Base-by-base conservation (phyloP, 371 early-diverging fungal genomes). In the Mucor racemosus region DNA sequence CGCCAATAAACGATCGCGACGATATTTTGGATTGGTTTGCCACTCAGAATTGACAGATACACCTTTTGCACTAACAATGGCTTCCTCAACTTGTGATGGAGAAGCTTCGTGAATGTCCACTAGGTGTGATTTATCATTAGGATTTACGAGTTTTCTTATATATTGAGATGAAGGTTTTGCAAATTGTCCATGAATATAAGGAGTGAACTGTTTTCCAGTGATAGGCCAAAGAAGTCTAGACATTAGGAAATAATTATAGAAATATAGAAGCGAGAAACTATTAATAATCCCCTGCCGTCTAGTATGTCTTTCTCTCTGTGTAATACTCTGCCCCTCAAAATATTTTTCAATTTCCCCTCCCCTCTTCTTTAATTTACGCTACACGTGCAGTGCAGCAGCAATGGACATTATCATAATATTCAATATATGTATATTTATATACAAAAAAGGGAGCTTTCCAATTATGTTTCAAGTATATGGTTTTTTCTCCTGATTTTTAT, bases 1-100 rank as follows among this genome's bases (percentile, higher is more conserved):
- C 3, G 78, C 77, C 9, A 90, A 73, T 56, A 95, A 68, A 1
- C 85, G 78, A 60, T 92, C 88, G 35, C 93, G 86, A 19, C 92
- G 87, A 31, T 41, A 58, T 11, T 40, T 56, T 6, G 66, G 72
- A 9, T 67, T 39, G 0, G 15, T 34, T 44, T 60, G 42, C 76
- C 73, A 72, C 39, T 62, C 66, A 1, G n/a, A 13, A 26, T 31
- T 17, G n/a, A 58, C 50, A 14, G 57, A 36, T 7, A 42, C 56
- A 21, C 55, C 26, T 35, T 66, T 66, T 15, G 64, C 59, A 41
- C 69, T 69, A 4, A 66, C 9, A 13, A 69, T 31, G 1, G 73
- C 73, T 19, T 65, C 66, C 44, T 73, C 66, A 33, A 73, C 66
- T 55, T 68, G 65, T 13, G 35, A 48, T 13, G 50, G 31, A 3